Evolutionary conservation across 2,329 filamentous ascomycete species (phyloP).

Genomic region (Teratosphaeriaceae sp.): DNA sequence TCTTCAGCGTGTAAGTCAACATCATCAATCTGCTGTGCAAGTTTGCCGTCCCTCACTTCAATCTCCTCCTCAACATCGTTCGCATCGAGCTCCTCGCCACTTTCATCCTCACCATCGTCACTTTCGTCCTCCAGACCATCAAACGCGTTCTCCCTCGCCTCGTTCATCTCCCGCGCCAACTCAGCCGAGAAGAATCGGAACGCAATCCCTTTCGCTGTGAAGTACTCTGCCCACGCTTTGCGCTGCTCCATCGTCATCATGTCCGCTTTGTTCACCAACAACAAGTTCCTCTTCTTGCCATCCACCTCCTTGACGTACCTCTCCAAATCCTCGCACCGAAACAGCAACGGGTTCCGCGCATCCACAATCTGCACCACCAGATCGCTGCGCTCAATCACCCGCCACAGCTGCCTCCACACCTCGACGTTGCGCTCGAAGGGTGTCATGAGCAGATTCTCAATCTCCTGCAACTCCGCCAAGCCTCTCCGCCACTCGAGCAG

Average conservation of each 20-base stretch:
- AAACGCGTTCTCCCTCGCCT: conserved; percentile 54
- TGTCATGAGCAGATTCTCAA: conserved; percentile 91
- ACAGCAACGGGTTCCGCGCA: conserved; percentile 87
- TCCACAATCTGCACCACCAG: conserved; percentile 97
- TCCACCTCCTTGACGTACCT: conserved; percentile 91
- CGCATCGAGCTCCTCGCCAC: conserved; percentile 36
- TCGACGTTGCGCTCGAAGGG: conserved; percentile 96
- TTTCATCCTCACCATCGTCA: conserved; percentile 24
- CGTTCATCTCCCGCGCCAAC: conserved; percentile 82
- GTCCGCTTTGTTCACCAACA: conserved; percentile 97
- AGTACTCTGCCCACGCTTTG: conserved; percentile 77
- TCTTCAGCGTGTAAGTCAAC: conserved; percentile 40
- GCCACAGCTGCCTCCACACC: conserved; percentile 96
- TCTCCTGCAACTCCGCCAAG: conserved; percentile 87
- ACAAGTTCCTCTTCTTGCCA: conserved; percentile 75
- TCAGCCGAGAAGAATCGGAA: conserved; percentile 97
- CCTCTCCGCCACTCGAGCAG: conserved; percentile 85
- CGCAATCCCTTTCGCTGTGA: conserved; percentile 71
- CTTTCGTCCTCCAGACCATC: conserved; percentile 53
- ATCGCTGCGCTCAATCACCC: conserved; percentile 95
- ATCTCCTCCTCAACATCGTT: conserved; percentile 34
- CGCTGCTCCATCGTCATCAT: conserved; percentile 93
- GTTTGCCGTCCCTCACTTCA: conserved; percentile 44
- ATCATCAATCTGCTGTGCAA: conserved; percentile 37
- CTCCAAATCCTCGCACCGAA: conserved; percentile 90